Base-by-base conservation (phyloP, 2,329 filamentous ascomycete genomes). In the Fusarium tanahbumbuense region DNA sequence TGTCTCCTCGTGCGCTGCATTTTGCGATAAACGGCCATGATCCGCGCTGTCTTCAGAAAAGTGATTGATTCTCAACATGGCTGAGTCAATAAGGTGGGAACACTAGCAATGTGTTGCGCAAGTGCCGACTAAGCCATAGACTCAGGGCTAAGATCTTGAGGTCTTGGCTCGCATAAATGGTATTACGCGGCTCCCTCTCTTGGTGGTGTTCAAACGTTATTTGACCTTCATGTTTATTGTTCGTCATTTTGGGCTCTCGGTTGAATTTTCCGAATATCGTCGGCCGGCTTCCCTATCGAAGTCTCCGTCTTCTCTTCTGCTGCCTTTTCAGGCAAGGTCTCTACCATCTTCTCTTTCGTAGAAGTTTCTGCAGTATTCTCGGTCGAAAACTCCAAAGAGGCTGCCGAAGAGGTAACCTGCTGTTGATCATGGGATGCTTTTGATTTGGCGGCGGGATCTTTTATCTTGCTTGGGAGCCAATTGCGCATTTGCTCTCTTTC, bases 381-480 rank as follows among this genome's bases (percentile, higher is more conserved):
- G 11, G 23, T 10, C 23, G 18, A 41, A 52, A 23, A 23, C 9
- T 16, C 49, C 8, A 18, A 15, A 20, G 49, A 22, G 27, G 18
- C 23, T 22, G 20, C 7, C 13, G n/a, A 16, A 15, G 9, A 25
- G 15, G 22, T 28, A 41, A 25, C 16, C n/a, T 20, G 32, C 9
- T 12, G 25, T 41, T 52, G 32, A 40, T 8, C 23, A 15, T 27
- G 32, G 25, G 20, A 4, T 12, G 18, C 13, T 27, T 52, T 41
- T 15, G 7, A n/a, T 41, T 20, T 52, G 13, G 34, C 18, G 28
- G 32, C 23, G 40, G 40, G 18, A 41, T 54, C 18, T 44, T 28
- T 46, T 25, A 64, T 64, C 16, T 64, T 69, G 27, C 70, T 61
- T 20, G 73, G 73, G 22, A 66, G 59, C 66, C 71, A 71, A 25